Conservation (phyloP, 1,284 basidiomycete genomes). For the Takashimella koratensis region DNA sequence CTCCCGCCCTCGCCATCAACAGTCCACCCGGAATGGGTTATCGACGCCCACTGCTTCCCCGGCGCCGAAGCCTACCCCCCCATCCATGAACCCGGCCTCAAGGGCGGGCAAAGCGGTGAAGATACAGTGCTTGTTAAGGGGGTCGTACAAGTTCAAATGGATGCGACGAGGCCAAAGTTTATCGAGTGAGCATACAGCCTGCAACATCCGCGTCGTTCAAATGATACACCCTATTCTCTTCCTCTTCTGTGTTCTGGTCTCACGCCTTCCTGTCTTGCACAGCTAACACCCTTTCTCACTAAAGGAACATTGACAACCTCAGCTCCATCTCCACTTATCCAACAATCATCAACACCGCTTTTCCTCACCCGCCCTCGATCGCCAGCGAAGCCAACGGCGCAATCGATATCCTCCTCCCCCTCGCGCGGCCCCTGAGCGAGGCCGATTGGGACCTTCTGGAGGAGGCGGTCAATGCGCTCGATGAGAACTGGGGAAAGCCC, state of each 20-base stretch:
- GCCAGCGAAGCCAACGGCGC: conserved; percentile 9
- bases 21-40: conserved; percentile 38
- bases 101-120: not conserved
- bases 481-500: conserved; percentile 25
- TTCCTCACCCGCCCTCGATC: not conserved
- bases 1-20: conserved; percentile 34
- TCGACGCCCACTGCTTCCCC: conserved; percentile 37
- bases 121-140: conserved; percentile 7
- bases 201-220: too few relatives aligned
- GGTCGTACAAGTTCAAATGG: conserved; percentile 30
- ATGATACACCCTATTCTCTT: not conserved
- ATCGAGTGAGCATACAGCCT: not conserved
- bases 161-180: conserved; percentile 7
- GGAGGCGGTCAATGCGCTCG: conserved; percentile 58
- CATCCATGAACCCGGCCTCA: conserved; percentile 10
- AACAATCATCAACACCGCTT: not conserved
- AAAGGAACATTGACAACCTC: not conserved
- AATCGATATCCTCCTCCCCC: conserved; percentile 42
- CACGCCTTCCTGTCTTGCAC: not conserved
- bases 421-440: conserved; percentile 47
- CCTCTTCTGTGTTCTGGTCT: not conserved
- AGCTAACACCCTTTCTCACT: not conserved
- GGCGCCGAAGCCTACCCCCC: conserved; percentile 11
- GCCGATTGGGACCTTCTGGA: conserved; percentile 67
- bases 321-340: not conserved